Percentiles rank a stretch among this genome's conserved stretches.
Conservation (phyloP, 306 rosid species). For the Quercus aquifolioides region DNA sequence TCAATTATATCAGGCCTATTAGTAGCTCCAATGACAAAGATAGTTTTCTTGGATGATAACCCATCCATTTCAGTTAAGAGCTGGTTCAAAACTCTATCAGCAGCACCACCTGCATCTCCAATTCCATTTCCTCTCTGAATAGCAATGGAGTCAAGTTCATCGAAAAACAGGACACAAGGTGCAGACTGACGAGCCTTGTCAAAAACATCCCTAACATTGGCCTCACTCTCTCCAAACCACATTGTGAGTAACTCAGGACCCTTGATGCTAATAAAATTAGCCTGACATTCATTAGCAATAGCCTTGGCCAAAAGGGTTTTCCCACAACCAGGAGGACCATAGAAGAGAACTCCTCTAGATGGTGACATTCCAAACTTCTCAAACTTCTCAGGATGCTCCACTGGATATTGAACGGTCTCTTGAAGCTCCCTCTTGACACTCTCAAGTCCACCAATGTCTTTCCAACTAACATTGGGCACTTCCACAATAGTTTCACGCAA, state of each 20-base stretch:
- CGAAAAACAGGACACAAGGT: no score
- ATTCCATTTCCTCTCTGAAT: no score
- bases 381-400: neutral
- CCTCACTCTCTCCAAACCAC: constrained; percentile 1
- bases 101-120: neutral
- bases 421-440: neutral
- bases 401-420: neutral
- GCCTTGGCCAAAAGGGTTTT: neutral
- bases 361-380: constrained; percentile 1
- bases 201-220: neutral
- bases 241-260: neutral
- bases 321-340: neutral
- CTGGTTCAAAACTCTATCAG: neutral
- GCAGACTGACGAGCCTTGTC: no score
- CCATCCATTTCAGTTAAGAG: neutral
- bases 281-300: neutral
- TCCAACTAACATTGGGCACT: neutral
- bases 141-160: no score
- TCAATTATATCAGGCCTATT: neutral
- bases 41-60: neutral
- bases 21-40: neutral
- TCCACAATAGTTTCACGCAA: neutral
- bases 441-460: neutral
- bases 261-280: neutral
- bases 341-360: neutral